These are phyloP conservation scores for Colletotrichum liriopes DNA, from an alignment of 2,329 filamentous ascomycete genomes.

Conservation along the genomic window DNA sequence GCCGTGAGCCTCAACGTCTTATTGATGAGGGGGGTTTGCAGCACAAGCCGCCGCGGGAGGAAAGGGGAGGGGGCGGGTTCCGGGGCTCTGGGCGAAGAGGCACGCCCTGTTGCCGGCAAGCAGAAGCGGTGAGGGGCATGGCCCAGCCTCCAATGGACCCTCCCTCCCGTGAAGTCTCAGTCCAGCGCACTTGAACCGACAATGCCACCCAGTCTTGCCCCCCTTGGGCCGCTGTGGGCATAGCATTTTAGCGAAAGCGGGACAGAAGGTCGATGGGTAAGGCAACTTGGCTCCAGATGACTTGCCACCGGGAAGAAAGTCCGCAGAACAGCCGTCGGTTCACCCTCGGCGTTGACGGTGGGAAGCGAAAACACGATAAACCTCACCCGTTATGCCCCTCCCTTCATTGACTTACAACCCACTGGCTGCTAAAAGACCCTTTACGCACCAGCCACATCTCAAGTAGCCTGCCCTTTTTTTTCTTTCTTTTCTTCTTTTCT, in stretches of 20 bases:
- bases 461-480: not conserved
- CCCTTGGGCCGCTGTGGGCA: slow-evolving; percentile 8
- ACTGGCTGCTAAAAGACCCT: not conserved
- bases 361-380: not conserved
- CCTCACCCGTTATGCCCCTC: not conserved
- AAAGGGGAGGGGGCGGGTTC: slow-evolving; percentile 20
- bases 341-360: not conserved
- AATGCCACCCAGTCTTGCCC: slow-evolving; percentile 4
- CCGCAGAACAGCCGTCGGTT: not conserved
- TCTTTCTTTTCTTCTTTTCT: too few species aligned
- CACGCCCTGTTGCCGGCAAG: not conserved
- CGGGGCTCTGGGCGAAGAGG: slow-evolving; percentile 23
- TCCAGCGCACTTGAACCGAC: slow-evolving; percentile 21
- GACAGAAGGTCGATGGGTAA: slow-evolving; percentile 4
- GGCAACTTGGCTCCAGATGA: slow-evolving; percentile 2
- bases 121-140: slow-evolving; percentile 18
- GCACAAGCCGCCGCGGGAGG: slow-evolving; percentile 10
- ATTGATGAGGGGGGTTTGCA: slow-evolving; percentile 30
- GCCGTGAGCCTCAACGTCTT: slow-evolving; percentile 37
- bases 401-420: not conserved
- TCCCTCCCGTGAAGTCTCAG: slow-evolving; percentile 1
- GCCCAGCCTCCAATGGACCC: slow-evolving; percentile 9
- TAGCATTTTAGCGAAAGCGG: not conserved
- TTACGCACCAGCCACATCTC: not conserved
- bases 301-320: not conserved